phyloP scores from a whole-genome alignment of 176 grass and related monocot species.

The Alopecurus myosuroides region DNA sequence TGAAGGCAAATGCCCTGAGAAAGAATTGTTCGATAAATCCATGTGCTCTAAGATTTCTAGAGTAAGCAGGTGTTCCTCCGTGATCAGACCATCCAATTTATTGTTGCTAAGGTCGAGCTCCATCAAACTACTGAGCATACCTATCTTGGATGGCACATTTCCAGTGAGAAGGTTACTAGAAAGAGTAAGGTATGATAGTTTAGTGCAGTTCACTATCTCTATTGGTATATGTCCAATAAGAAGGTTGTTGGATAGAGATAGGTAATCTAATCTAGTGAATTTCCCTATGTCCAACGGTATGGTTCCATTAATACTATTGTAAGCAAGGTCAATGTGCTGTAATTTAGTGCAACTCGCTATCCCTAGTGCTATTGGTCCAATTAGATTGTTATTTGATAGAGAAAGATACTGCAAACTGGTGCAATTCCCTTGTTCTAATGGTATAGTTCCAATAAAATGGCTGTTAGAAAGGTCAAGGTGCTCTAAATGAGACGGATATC shows the following conservation, averaged over 20 bases:
- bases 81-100: constrained; percentile 5
- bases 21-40: neutral
- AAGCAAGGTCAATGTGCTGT: neutral
- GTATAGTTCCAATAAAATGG: neutral
- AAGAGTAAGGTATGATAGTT: neutral
- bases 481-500: neutral
- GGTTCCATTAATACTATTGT: neutral
- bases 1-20: neutral
- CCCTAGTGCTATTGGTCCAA: neutral
- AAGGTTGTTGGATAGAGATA: neutral
- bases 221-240: neutral
- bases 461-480: neutral
- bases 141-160: neutral
- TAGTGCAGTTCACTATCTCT: neutral
- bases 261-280: neutral
- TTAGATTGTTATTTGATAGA: neutral
- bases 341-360: neutral
- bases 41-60: neutral
- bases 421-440: neutral
- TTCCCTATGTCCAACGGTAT: neutral
- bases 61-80: neutral
- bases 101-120: neutral
- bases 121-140: neutral
- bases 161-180: neutral
- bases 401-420: neutral